A percentile compares a stretch with the other conserved stretches of the same genome.
phyloP scores from a whole-genome alignment of 1,284 basidiomycete genomes.

The Athelia sp. region DNA sequence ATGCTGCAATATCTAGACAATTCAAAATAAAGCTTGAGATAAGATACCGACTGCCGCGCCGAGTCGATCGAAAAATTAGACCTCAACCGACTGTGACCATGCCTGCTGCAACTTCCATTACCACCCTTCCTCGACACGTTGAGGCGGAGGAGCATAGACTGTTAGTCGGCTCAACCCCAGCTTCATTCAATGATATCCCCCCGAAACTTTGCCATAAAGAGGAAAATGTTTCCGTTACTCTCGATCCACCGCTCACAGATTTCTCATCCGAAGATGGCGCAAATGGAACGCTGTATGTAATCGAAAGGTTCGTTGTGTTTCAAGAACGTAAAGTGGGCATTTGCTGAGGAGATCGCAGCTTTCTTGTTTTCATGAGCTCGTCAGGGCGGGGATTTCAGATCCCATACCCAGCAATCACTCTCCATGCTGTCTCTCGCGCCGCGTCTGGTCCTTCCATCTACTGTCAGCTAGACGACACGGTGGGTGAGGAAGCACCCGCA shows the following conservation, averaged over 20 bases:
- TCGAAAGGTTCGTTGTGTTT: slow-evolving; percentile 64
- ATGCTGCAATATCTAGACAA: too few relatives aligned
- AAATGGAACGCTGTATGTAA: slow-evolving; percentile 69
- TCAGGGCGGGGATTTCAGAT: slow-evolving; percentile 72
- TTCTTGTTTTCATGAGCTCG: slow-evolving; percentile 71
- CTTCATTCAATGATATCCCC: slow-evolving; percentile 77
- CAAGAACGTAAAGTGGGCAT: slow-evolving; percentile 24
- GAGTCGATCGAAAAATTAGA: too few relatives aligned
- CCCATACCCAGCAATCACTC: slow-evolving; percentile 79
- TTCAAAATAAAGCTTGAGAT: too few relatives aligned
- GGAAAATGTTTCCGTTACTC: slow-evolving; percentile 56
- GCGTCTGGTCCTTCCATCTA: slow-evolving; percentile 70
- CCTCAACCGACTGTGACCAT: too few relatives aligned
- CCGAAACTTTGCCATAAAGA: slow-evolving; percentile 73
- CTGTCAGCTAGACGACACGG: slow-evolving; percentile 79
- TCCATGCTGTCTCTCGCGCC: slow-evolving; percentile 82
- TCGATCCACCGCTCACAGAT: slow-evolving; percentile 63
- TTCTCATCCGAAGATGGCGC: slow-evolving; percentile 46
- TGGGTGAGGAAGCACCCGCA: slow-evolving; percentile 18
- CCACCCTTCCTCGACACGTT: slow-evolving; percentile 49
- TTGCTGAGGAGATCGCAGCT: slow-evolving; percentile 35
- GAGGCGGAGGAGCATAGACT: slow-evolving; percentile 65
- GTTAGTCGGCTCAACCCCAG: slow-evolving; percentile 71
- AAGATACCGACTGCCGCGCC: too few relatives aligned
- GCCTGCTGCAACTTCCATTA: slow-evolving; percentile 19